A percentile compares a stretch with the other conserved stretches of the same genome.
phyloP scores from a whole-genome alignment of 2,329 filamentous ascomycete genomes.

The Sarocladium strictum region DNA sequence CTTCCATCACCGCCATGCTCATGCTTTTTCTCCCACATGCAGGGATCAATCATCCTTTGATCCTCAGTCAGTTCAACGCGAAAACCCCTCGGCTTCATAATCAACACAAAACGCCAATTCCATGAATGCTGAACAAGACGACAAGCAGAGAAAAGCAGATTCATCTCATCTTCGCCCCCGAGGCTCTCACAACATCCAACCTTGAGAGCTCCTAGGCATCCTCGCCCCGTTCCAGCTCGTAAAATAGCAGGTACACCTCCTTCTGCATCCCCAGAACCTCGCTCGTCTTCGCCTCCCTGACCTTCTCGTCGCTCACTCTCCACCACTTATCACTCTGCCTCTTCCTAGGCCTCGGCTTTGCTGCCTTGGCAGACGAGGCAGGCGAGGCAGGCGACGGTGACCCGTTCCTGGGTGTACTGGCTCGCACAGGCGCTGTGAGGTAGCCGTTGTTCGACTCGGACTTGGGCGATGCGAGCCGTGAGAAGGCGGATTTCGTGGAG shows the following conservation, averaged over 20 bases:
- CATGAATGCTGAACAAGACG: too few relatives aligned
- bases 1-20: too few relatives aligned
- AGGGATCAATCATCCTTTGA: too few relatives aligned
- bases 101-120: too few relatives aligned
- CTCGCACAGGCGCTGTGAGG: neutral
- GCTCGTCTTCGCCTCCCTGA: constrained; percentile 87
- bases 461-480: constrained; percentile 37
- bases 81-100: too few relatives aligned
- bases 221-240: constrained; percentile 66
- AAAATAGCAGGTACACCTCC: constrained; percentile 94
- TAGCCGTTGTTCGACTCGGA: constrained; percentile 13
- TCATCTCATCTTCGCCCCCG: neutral
- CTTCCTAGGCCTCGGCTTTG: constrained; percentile 37
- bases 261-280: constrained; percentile 91
- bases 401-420: constrained; percentile 10
- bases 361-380: neutral
- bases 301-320: constrained; percentile 95
- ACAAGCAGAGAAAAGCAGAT: neutral
- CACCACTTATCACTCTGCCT: constrained; percentile 78
- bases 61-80: too few relatives aligned
- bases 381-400: constrained; percentile 16
- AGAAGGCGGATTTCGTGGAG: constrained; percentile 49
- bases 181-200: neutral
- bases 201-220: neutral
- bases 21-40: too few relatives aligned